Conservation (phyloP, 1,284 basidiomycete species). For the Apiotrichum porosum region DNA sequence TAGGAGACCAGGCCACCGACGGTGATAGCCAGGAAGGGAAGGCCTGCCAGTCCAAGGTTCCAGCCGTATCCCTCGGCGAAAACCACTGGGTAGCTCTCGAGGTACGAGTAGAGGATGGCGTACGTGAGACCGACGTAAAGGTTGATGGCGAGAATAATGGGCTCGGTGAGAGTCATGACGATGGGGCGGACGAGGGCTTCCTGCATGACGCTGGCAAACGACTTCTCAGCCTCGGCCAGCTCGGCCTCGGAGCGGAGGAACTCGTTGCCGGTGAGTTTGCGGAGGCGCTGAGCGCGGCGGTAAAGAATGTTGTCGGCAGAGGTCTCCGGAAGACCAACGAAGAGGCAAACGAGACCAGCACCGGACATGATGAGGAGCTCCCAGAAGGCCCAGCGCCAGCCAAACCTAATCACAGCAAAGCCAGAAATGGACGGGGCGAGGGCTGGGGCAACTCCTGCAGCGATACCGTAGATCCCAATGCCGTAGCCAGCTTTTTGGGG, state of each 20-base stretch:
- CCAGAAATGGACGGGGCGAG: constrained; percentile 55
- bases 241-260: constrained; percentile 33
- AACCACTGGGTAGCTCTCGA: constrained; percentile 17
- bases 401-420: constrained; percentile 31
- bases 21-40: constrained; percentile 41
- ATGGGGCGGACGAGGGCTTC: constrained; percentile 37
- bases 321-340: constrained; percentile 57
- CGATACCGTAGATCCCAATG: constrained; percentile 59
- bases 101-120: constrained; percentile 36
- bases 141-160: constrained; percentile 34
- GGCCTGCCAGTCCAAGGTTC: constrained; percentile 26
- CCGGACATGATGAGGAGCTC: constrained; percentile 35
- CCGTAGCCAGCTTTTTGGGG: constrained; percentile 59
- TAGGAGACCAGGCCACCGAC: constrained; percentile 12
- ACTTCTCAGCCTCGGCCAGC: constrained; percentile 28
- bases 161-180: constrained; percentile 36
- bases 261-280: constrained; percentile 49
- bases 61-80: constrained; percentile 22
- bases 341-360: constrained; percentile 50
- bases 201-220: constrained; percentile 23
- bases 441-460: constrained; percentile 20
- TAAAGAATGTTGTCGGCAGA: constrained; percentile 61
- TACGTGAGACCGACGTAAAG: constrained; percentile 31
- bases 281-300: constrained; percentile 56
- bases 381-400: constrained; percentile 46